A percentile compares a stretch with the other conserved stretches of the same genome.
Evolutionary conservation across 306 rosid genomes (phyloP).

Genomic region (Lotus japonicus): DNA sequence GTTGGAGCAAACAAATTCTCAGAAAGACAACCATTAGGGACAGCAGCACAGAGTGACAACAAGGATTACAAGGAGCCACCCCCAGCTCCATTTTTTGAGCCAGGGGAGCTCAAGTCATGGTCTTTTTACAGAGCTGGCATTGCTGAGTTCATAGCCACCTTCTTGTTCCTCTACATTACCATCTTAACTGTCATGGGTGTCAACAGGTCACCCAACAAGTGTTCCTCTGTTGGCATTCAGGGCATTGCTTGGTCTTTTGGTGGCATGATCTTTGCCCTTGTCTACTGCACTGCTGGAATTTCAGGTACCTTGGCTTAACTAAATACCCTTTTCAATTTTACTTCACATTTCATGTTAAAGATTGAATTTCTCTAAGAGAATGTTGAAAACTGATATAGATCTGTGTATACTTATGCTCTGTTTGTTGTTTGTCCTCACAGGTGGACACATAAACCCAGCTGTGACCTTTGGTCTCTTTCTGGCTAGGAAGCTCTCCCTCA

Average conservation of each 20-base stretch:
- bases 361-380: neutral
- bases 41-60: conserved; percentile 65
- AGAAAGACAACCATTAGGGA: conserved; percentile 76
- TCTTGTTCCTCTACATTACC: conserved; percentile 88
- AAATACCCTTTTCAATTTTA: neutral
- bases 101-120: conserved; percentile 83
- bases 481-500: conserved; percentile 79
- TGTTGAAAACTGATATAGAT: conserved; percentile 5
- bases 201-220: conserved; percentile 31
- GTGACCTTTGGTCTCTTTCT: conserved; percentile 79
- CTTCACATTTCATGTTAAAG: neutral
- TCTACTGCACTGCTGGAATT: conserved; percentile 91
- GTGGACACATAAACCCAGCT: conserved; percentile 93
- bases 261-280: conserved; percentile 92
- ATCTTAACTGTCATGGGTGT: conserved; percentile 82
- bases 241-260: conserved; percentile 99
- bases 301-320: conserved; percentile 48
- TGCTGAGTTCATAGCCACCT: conserved; percentile 85
- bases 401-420: neutral
- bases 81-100: conserved; percentile 77
- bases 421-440: conserved; percentile 24
- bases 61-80: conserved; percentile 87
- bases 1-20: conserved; percentile 79
- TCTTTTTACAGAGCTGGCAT: conserved; percentile 89
- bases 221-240: conserved; percentile 71